phyloP scores from a whole-genome alignment of 164 flowering plant species.

The Magnolia officinalis region DNA sequence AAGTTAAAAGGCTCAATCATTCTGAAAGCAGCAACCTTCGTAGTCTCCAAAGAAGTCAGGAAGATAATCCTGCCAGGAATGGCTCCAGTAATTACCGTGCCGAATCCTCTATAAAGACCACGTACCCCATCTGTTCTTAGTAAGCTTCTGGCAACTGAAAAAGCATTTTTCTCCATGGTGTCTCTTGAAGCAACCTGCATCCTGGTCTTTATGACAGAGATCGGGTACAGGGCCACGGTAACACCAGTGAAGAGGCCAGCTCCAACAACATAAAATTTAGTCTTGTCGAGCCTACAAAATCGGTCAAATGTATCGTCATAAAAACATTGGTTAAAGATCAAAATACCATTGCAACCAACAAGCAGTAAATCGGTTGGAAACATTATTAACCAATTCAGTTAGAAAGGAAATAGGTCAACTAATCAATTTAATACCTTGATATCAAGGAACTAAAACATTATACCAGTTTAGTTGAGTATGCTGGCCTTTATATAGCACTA shows the following conservation, averaged over 20 bases:
- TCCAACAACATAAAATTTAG: constrained; percentile 85
- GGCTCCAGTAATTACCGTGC: constrained; percentile 92
- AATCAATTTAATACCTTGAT: background rate
- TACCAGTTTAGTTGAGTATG: no score
- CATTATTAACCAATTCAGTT: background rate
- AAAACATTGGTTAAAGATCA: background rate
- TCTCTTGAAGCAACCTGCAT: constrained; percentile 86
- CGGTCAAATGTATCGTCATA: constrained; percentile 12
- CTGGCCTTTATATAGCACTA: no score
- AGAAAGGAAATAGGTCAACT: background rate
- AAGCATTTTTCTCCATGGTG: constrained; percentile 62
- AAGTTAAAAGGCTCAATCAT: constrained; percentile 64
- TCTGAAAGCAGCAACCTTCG: constrained; percentile 71
- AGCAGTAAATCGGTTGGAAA: background rate
- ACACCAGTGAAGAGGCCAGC: constrained; percentile 96
- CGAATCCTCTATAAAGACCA: constrained; percentile 93
- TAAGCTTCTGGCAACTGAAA: constrained; percentile 61
- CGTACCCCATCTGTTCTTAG: constrained; percentile 79
- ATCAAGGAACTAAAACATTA: background rate
- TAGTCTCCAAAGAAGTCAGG: constrained; percentile 87
- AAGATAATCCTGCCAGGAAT: constrained; percentile 89
- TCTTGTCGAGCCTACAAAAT: constrained; percentile 88
- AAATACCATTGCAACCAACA: background rate
- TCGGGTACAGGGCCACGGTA: constrained; percentile 86
- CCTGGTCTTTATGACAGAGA: constrained; percentile 89